Conservation (phyloP, 306 rosid species). For the Acacia acuminata region DNA sequence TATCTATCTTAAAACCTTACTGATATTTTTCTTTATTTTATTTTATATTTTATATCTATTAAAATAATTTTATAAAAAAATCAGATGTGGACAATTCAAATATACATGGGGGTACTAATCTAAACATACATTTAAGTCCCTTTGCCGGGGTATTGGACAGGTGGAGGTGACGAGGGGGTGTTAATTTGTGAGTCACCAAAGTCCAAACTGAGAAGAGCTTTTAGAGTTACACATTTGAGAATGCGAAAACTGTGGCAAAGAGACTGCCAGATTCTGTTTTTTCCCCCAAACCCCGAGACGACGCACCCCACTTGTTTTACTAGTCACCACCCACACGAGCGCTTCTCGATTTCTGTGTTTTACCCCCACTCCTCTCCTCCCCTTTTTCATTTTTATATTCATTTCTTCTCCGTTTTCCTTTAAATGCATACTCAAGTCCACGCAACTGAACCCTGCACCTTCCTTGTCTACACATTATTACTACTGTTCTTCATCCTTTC, state of each 20-base stretch:
- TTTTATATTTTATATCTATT: too few relatives aligned
- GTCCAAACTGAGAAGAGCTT: not conserved
- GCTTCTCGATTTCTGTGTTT: slow-evolving; percentile 43
- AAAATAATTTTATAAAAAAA: too few relatives aligned
- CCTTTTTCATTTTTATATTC: not conserved
- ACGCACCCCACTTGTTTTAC: not conserved
- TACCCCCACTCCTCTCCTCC: slow-evolving; percentile 2
- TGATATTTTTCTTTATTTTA: too few relatives aligned
- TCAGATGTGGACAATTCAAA: too few relatives aligned
- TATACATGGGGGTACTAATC: too few relatives aligned
- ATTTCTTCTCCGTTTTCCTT: not conserved
- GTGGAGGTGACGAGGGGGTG: not conserved
- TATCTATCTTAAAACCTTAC: too few relatives aligned
- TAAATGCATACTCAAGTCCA: not conserved
- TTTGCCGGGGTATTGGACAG: not conserved
- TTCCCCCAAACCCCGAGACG: slow-evolving; percentile 41
- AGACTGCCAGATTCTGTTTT: slow-evolving; percentile 46
- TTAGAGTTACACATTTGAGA: not conserved
- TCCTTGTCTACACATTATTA: not conserved
- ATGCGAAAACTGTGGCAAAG: slow-evolving; percentile 31
- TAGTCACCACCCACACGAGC: slow-evolving; percentile 68
- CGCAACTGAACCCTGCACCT: not conserved
- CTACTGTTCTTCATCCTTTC: not conserved
- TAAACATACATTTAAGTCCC: too few relatives aligned
- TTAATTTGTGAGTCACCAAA: not conserved